phyloP scores from a whole-genome alignment of 352 stramenopile species.

The Phytophthora colocasiae region DNA sequence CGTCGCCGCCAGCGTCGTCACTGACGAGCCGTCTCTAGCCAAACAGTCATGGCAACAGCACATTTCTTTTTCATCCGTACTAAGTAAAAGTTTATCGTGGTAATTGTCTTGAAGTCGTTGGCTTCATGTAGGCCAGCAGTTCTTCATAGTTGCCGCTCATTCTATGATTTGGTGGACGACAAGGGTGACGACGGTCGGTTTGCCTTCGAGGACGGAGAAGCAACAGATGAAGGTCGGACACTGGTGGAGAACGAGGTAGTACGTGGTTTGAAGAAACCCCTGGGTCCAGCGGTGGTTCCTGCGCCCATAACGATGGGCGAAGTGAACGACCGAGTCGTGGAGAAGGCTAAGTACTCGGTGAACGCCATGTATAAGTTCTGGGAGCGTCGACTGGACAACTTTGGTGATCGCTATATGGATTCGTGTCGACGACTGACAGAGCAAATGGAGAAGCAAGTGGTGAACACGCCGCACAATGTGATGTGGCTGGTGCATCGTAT shows the following conservation, averaged over 20 bases:
- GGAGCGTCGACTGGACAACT: slow-evolving; percentile 67
- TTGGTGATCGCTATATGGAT: slow-evolving; percentile 73
- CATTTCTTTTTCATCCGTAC: too few species aligned
- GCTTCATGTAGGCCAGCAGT: too few species aligned
- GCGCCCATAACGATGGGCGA: slow-evolving; percentile 57
- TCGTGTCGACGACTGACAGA: slow-evolving; percentile 62
- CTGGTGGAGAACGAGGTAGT: slow-evolving; percentile 63
- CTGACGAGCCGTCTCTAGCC: too few species aligned
- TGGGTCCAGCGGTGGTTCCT: slow-evolving; percentile 49
- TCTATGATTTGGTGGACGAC: slow-evolving; percentile 35
- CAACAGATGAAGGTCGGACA: slow-evolving; percentile 44
- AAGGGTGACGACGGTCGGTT: slow-evolving; percentile 50
- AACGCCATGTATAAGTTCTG: slow-evolving; percentile 78
- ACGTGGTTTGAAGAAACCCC: slow-evolving; percentile 46
- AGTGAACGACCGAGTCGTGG: slow-evolving; percentile 37
- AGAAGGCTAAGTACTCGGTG: slow-evolving; percentile 60
- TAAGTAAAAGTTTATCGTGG: too few species aligned
- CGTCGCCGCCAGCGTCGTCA: too few species aligned
- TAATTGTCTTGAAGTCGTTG: too few species aligned
- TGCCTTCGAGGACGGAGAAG: slow-evolving; percentile 42
- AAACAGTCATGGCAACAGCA: too few species aligned
- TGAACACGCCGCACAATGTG: slow-evolving; percentile 50
- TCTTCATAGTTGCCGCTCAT: too few species aligned
- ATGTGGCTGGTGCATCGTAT: slow-evolving; percentile 61
- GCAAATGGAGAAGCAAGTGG: slow-evolving; percentile 74